Conservation (phyloP, 108 stramenopile genomes). For the Cyclotella cryptica region DNA sequence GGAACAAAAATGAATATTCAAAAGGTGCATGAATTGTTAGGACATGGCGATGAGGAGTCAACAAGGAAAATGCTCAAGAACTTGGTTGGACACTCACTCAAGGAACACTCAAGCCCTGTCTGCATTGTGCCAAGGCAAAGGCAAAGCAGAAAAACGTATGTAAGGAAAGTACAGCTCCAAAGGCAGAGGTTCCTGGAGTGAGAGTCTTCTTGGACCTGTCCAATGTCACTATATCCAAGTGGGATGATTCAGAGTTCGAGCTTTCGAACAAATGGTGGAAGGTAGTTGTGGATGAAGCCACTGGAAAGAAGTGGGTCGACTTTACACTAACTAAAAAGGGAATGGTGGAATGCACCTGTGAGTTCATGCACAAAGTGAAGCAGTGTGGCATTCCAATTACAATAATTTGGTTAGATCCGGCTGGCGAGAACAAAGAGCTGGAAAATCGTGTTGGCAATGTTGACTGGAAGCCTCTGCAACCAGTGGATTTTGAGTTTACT, state of each 20-base stretch:
- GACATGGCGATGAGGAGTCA: too few species aligned
- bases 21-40: too few species aligned
- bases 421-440: background rate
- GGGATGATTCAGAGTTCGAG: background rate
- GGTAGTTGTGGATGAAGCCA: background rate
- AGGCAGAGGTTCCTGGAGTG: background rate
- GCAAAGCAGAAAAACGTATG: background rate
- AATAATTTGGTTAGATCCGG: background rate
- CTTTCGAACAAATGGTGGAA: background rate
- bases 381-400: background rate
- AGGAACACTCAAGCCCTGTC: background rate
- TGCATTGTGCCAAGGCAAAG: slow-evolving; percentile 1
- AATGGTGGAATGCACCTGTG: background rate
- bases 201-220: background rate
- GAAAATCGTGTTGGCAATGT: background rate
- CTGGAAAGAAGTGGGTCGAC: background rate
- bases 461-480: background rate
- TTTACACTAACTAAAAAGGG: background rate
- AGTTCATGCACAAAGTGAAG: background rate
- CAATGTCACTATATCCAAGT: too few species aligned
- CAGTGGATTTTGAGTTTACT: background rate
- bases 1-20: too few species aligned
- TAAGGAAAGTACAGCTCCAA: too few species aligned
- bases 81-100: too few species aligned
- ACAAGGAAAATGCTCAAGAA: too few species aligned